Percentiles rank a stretch among this genome's conserved stretches.
These are phyloP conservation scores for Dendrothele bispora DNA, from an alignment of 768 basidiomycete species.

Conservation along the genomic window DNA sequence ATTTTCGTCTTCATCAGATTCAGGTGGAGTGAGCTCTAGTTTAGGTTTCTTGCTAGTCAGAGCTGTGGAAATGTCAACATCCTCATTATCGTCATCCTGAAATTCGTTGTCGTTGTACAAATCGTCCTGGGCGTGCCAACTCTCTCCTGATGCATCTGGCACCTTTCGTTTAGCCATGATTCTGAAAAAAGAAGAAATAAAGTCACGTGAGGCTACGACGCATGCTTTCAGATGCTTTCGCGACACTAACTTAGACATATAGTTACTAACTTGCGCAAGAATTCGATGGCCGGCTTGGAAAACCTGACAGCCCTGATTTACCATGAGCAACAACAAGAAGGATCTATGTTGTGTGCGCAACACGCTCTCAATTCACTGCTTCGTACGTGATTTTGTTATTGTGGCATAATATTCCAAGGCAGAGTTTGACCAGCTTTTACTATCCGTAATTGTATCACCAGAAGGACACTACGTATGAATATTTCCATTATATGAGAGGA, in stretches of 20 bases:
- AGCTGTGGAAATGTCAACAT: constrained; percentile 65
- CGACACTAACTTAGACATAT: no score
- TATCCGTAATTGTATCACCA: constrained; percentile 14
- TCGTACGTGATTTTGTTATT: constrained; percentile 46
- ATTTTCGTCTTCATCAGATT: constrained; percentile 43
- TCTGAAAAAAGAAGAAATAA: not conserved
- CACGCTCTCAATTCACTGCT: constrained; percentile 82
- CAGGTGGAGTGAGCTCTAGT: constrained; percentile 20
- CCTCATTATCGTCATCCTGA: no score
- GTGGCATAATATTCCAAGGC: constrained; percentile 9
- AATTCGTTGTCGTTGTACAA: constrained; percentile 21
- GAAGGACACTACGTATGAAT: constrained; percentile 45
- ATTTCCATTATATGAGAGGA: not conserved
- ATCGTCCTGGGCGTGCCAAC: constrained; percentile 1
- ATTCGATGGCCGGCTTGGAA: constrained; percentile 61
- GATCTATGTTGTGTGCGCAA: constrained; percentile 86
- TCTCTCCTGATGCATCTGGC: not conserved
- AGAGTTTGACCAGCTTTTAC: not conserved
- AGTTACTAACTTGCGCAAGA: no score
- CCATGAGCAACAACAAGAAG: constrained; percentile 75
- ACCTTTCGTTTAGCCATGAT: constrained; percentile 9
- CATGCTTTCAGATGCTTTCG: no score
- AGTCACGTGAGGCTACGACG: no score
- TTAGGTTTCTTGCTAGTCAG: constrained; percentile 49
- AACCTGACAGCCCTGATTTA: constrained; percentile 59